A percentile compares a stretch with the other conserved stretches of the same genome.
Evolutionary conservation across 305 asterid species (phyloP).

Genomic region (Withania somnifera): DNA sequence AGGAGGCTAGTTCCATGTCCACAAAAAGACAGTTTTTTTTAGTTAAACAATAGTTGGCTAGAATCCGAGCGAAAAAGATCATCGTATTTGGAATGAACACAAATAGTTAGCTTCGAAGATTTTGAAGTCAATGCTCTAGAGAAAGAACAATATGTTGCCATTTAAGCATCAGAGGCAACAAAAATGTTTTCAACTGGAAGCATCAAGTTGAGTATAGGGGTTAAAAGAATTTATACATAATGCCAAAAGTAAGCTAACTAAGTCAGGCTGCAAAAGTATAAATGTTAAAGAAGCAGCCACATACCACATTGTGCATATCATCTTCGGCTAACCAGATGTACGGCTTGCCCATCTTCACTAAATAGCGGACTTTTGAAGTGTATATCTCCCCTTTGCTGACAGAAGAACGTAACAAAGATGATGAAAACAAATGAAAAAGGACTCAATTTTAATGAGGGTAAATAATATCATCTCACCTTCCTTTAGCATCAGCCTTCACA

Average conservation of each 20-base stretch:
- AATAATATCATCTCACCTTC: constrained; percentile 34
- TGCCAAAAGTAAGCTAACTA: neutral
- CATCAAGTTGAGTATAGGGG: neutral
- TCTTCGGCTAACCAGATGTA: constrained; percentile 72
- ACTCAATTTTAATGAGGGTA: neutral
- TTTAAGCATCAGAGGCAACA: neutral
- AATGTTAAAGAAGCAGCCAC: neutral
- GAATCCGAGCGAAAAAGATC: neutral
- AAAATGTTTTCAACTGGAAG: neutral
- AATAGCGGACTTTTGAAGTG: constrained; percentile 72
- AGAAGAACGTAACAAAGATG: no score
- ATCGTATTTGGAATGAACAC: neutral
- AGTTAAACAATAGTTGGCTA: neutral
- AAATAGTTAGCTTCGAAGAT: neutral
- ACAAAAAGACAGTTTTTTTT: neutral
- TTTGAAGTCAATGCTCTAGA: neutral
- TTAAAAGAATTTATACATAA: neutral
- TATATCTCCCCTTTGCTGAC: constrained; percentile 69
- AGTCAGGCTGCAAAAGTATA: neutral
- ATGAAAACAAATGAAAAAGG: no score
- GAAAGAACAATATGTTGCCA: neutral
- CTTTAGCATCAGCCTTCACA: constrained; percentile 68
- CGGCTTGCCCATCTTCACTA: constrained; percentile 64
- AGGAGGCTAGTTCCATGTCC: neutral
- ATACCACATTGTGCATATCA: constrained; percentile 86